phyloP scores from a whole-genome alignment of 2,329 filamentous ascomycete species.

The Venturia nashicola region DNA sequence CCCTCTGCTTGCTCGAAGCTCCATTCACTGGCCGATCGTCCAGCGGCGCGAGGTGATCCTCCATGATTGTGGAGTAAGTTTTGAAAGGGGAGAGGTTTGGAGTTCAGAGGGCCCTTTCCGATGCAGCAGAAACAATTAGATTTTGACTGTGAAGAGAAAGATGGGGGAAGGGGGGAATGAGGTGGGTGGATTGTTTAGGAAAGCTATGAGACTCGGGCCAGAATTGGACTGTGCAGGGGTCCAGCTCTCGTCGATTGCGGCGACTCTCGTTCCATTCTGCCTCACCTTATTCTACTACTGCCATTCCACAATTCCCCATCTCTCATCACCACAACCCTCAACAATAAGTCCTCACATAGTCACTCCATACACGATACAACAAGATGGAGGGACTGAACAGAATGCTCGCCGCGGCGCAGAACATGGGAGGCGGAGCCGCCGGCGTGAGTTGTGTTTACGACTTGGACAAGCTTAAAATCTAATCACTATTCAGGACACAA shows the following conservation, averaged over 20 bases:
- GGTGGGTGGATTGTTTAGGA: neutral
- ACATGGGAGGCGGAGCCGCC: constrained; percentile 41
- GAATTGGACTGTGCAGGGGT: neutral
- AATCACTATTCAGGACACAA: constrained; percentile 51
- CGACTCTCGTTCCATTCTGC: neutral
- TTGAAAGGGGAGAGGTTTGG: neutral
- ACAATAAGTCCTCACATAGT: neutral
- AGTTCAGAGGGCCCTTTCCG: neutral
- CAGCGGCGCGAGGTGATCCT: constrained; percentile 26
- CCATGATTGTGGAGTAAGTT: neutral
- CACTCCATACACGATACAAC: constrained; percentile 9
- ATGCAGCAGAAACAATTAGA: neutral
- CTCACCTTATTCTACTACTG: neutral
- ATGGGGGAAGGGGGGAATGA: neutral
- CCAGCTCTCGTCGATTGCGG: neutral
- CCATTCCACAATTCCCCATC: neutral
- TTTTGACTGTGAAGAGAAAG: neutral
- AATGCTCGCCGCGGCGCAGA: constrained; percentile 65
- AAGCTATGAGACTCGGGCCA: neutral
- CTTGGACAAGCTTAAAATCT: neutral
- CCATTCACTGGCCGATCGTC: constrained; percentile 31
- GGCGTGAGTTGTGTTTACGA: constrained; percentile 13
- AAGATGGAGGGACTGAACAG: constrained; percentile 85
- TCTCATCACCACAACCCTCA: neutral
- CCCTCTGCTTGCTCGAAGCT: constrained; percentile 16